Evolutionary conservation across 1,284 basidiomycete genomes (phyloP), one percentile per base, ranked within the genome.

Genomic region (Malassezia equina): DNA sequence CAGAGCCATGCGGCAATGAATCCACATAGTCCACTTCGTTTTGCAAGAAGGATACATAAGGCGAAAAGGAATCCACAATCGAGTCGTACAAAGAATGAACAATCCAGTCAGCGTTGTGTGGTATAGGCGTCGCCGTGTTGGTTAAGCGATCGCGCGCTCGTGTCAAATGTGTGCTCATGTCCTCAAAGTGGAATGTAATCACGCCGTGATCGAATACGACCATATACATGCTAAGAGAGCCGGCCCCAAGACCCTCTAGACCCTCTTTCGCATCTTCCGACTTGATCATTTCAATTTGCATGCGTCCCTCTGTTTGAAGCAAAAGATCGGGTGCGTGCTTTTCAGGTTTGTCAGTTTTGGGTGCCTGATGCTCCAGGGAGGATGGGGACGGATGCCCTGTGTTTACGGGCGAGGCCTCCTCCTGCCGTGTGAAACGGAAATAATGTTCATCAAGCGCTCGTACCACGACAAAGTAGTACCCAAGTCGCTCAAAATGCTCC

Each of bases 31-130:
- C 80, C 0, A 89, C 84, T 69, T 94, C 90, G 46, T 80, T 80
- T 69, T 90, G 89, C 41, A 95, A 84, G 55, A 84, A 84, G 51
- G 85, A 81, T 45, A 93, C 78, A 52, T 90, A 80, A 1, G 91
- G 90, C 75, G 90, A 89, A 77, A 94, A 94, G 1, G 88, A 84
- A 72, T 96, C 91, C 28, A 95, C 89, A 47, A 95, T 84, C 1
- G 90, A 93, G 71, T 95, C 91, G 69, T 95, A 79, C 49, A 95
- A 80, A 15, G 86, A 88, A 74, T 96, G 90, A 0, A 89, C 88
- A 62, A 96, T 89, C 90, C 90, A 95, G 72, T 93, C 71, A 15
- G 65, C 58, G 12, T 52, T 65, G 44, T 62, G 51, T 44, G 71
- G 62, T 40, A 64, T 61, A 4, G 66, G 61, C 9, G 62, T 56